phyloP scores from a whole-genome alignment of 2,329 filamentous ascomycete genomes.

The Talaromyces sp. region DNA sequence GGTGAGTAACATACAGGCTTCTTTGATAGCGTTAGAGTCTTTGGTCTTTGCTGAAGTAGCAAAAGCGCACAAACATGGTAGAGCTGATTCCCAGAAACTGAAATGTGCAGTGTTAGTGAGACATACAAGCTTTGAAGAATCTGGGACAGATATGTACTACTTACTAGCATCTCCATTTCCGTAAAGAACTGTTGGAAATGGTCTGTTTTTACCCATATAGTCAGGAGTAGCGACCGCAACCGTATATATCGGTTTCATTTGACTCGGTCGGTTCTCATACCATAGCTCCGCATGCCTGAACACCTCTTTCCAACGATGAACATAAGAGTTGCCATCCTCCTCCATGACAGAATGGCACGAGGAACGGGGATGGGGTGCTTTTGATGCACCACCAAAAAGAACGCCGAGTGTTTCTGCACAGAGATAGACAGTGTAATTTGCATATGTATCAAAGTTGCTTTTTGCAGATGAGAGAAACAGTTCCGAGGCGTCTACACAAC shows the following conservation, averaged over 20 bases:
- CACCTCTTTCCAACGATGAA: constrained; percentile 43
- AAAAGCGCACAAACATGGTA: constrained; percentile 36
- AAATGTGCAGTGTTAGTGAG: constrained; percentile 1
- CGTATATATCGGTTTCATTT: constrained; percentile 32
- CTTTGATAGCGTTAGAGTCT: constrained; percentile 22
- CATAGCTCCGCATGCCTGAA: constrained; percentile 48
- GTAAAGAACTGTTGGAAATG: constrained; percentile 32
- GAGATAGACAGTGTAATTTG: constrained; percentile 56
- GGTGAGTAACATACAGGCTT: constrained; percentile 23
- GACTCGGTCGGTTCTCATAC: constrained; percentile 37
- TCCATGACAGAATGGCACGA: constrained; percentile 22
- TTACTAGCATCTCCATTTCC: constrained; percentile 32
- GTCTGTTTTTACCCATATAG: constrained; percentile 12
- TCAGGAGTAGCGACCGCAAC: constrained; percentile 15
- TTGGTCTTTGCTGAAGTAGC: constrained; percentile 35
- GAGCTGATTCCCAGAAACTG: constrained; percentile 39
- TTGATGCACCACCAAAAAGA: constrained; percentile 27
- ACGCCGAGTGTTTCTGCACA: constrained; percentile 50
- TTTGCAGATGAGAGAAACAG: constrained; percentile 30
- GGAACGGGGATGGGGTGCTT: constrained; percentile 13
- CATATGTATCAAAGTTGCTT: constrained; percentile 50
- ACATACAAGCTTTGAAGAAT: not conserved
- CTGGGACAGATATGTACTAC: too few species aligned
- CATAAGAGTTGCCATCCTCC: constrained; percentile 23
- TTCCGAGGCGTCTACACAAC: constrained; percentile 23